phyloP scores from a whole-genome alignment of 2,329 filamentous ascomycete species.

The Xylaria sp. region DNA sequence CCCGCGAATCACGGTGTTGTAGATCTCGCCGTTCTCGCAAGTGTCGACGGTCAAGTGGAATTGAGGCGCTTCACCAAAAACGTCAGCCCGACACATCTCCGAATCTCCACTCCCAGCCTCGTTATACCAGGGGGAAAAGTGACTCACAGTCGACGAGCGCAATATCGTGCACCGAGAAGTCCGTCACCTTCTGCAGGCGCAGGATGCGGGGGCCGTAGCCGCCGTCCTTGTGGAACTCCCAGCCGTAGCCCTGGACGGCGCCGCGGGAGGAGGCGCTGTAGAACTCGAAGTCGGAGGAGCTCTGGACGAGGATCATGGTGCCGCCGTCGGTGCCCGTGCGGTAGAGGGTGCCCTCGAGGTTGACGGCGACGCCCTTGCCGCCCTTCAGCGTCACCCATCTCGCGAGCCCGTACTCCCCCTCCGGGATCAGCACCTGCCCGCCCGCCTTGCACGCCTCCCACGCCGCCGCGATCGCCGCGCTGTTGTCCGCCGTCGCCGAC shows the following conservation, averaged over 20 bases:
- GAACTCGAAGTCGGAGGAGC: conserved; percentile 48
- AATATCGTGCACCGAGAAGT: conserved; percentile 52
- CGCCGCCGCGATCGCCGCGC: conserved; percentile 32
- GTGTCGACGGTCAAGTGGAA: conserved; percentile 52
- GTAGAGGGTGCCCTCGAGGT: conserved; percentile 44
- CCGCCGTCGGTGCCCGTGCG: conserved; percentile 22
- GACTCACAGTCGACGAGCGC: conserved; percentile 47
- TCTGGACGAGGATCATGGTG: conserved; percentile 21
- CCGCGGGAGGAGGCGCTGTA: conserved; percentile 46
- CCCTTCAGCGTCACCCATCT: conserved; percentile 18
- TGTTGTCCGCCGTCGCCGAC: conserved; percentile 48
- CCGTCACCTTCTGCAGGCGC: conserved; percentile 45
- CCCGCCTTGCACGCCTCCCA: conserved; percentile 48
- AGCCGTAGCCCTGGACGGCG: conserved; percentile 53
- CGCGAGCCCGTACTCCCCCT: conserved; percentile 21
- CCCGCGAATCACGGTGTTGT: conserved; percentile 39
- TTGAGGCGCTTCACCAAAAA: conserved; percentile 16
- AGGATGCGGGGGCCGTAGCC: conserved; percentile 46
- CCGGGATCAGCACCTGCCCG: conserved; percentile 40
- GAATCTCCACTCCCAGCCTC: too few relatives aligned
- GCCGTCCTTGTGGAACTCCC: conserved; percentile 43
- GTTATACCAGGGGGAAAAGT: conserved; percentile 18
- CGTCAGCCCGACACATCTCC: too few relatives aligned
- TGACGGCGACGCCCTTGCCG: conserved; percentile 27
- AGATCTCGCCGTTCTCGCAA: conserved; percentile 50